Evolutionary conservation across 2,329 filamentous ascomycete species (phyloP), one percentile per base, ranked within the genome.

Genomic region (Cladophialophora chaetospira): DNA sequence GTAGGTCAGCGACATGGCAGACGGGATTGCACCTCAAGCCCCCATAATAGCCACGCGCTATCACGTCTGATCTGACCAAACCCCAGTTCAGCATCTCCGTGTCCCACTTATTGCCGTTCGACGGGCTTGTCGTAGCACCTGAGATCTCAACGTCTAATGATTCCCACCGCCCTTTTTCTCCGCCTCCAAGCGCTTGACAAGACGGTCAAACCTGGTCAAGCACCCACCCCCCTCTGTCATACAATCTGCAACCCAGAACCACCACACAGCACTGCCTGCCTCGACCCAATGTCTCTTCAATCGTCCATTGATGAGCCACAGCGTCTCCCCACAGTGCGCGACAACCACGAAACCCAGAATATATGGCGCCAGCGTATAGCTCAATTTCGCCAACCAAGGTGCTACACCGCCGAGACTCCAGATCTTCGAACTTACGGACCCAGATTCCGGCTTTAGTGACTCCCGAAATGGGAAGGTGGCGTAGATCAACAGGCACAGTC

Each of bases 321-420:
- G 72, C n/a, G 79, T 73, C 76, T 97, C 93, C 2, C 71, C 57
- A 0, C 78, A 19, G 72, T 97, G 93, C 10, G 90, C 80, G 0
- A 67, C 76, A 1, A 90, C 3, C 55, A 92, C 82, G 0, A 82
- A 76, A 17, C 75, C 65, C 52, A 88, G 75, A 38, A 93, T 74
- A 11, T 74, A 69, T 46, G 80, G 80, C 60, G 87, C 84, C 1
- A 88, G 71, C 69, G 77, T 80, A 61, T 79, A 76, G 65, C 84
- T 87, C 55, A 81, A 81, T 2, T 68, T 69, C 2, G 83, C 79
- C 8, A 89, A 86, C 1, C 77, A 76, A 0, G 85, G 84, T 51
- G 85, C 82, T 35, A 74, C 69, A 1, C 63, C 63, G 6, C 65
- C 67, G 26, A 85, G 74, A 3, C 87, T 68, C 61, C 59, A 66